Conservation (phyloP, 23 red algal species). For the Pyropia haitanensis region DNA sequence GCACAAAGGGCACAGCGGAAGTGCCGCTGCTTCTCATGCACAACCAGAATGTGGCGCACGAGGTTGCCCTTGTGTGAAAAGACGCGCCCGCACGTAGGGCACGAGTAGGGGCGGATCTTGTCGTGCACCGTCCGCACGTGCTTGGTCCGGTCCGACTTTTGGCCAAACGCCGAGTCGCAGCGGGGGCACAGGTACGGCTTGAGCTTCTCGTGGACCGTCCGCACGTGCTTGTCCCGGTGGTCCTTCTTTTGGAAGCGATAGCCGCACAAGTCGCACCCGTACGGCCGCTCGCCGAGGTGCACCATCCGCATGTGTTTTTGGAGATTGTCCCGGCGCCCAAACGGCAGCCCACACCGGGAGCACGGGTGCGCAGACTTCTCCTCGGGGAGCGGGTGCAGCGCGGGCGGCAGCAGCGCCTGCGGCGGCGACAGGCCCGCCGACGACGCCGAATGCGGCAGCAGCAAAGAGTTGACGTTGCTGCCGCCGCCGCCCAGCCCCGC, state of each 20-base stretch:
- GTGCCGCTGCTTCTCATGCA: constrained; percentile 9
- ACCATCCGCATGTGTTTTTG: too few relatives aligned
- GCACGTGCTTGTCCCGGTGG: constrained; percentile 39
- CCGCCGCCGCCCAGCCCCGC: too few relatives aligned
- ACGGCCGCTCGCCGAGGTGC: constrained; percentile 25
- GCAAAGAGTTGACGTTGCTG: too few relatives aligned
- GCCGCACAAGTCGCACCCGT: constrained; percentile 36
- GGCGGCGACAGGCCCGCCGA: too few relatives aligned
- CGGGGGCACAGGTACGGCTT: constrained; percentile 30
- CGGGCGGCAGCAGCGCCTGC: too few relatives aligned
- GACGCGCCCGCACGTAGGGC: not conserved
- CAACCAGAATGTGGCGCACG: not conserved
- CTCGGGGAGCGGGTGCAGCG: too few relatives aligned
- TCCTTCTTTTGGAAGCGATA: constrained; percentile 68
- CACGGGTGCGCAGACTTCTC: too few relatives aligned
- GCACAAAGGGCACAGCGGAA: constrained; percentile 5
- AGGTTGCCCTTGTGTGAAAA: not conserved
- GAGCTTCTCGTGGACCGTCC: constrained; percentile 46
- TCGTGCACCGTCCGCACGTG: constrained; percentile 5
- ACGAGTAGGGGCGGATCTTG: not conserved
- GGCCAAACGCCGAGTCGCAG: constrained; percentile 44
- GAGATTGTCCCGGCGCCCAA: too few relatives aligned
- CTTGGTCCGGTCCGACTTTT: constrained; percentile 31
- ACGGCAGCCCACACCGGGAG: too few relatives aligned
- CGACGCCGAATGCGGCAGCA: too few relatives aligned